These are phyloP conservation scores for Tausonia pullulans DNA, from an alignment of 1,284 basidiomycete species.

Conservation along the genomic window DNA sequence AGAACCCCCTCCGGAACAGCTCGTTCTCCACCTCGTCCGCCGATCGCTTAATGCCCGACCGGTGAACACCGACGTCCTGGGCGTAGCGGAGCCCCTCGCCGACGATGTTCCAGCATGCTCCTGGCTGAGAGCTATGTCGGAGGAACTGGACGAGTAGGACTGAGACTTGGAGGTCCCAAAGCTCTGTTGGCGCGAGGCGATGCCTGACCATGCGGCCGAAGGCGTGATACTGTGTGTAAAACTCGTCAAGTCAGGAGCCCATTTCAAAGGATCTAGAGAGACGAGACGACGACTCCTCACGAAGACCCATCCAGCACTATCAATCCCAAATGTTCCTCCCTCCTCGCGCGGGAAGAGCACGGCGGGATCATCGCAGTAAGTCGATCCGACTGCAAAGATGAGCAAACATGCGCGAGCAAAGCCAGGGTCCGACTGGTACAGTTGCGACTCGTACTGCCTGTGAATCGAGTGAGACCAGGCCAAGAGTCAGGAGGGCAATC, in stretches of 20 bases:
- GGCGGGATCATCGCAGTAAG: constrained; percentile 5
- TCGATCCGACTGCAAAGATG: constrained; percentile 10
- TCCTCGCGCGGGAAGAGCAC: constrained; percentile 14
- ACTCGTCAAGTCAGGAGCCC: neutral
- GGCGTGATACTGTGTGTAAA: constrained; percentile 4
- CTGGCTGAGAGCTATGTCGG: constrained; percentile 8
- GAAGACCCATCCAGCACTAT: constrained; percentile 13
- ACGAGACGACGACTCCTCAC: neutral
- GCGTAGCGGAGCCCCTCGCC: constrained; percentile 15
- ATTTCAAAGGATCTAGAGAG: neutral
- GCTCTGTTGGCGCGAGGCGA: constrained; percentile 15
- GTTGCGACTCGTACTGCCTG: constrained; percentile 12
- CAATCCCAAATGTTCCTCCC: constrained; percentile 2
- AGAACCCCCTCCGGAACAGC: constrained; percentile 9
- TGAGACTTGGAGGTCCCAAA: constrained; percentile 15
- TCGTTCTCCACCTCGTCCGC: constrained; percentile 13
- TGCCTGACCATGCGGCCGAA: constrained; percentile 16
- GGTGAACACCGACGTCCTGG: constrained; percentile 16
- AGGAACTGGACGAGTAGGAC: constrained; percentile 17
- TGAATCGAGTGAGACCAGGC: neutral
- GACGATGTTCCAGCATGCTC: constrained; percentile 13
- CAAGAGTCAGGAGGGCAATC: neutral
- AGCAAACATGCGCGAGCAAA: constrained; percentile 15
- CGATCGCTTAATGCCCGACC: constrained; percentile 10
- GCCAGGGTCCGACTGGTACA: constrained; percentile 15